A percentile compares a stretch with the other conserved stretches of the same genome.
These are phyloP conservation scores for Linum usitatissimum DNA, from an alignment of 345 rosid species.

Conservation along the genomic window DNA sequence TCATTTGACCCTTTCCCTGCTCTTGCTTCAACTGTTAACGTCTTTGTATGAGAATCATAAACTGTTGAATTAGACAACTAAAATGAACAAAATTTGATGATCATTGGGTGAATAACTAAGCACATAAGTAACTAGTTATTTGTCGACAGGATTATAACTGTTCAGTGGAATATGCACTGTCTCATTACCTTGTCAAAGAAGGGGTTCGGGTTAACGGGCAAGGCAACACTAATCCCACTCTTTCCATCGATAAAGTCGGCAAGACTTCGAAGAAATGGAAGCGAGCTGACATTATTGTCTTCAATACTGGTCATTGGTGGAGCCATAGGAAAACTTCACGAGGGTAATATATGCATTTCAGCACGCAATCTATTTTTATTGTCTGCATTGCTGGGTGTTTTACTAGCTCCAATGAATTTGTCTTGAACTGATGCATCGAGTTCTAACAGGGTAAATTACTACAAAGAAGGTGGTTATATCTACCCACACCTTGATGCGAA, in stretches of 20 bases:
- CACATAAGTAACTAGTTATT: not conserved
- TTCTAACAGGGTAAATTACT: constrained; percentile 66
- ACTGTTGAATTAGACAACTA: not conserved
- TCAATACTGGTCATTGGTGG: constrained; percentile 99
- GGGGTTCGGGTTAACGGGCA: constrained; percentile 57
- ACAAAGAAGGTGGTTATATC: constrained; percentile 76
- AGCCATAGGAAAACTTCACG: constrained; percentile 93
- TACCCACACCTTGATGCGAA: constrained; percentile 70
- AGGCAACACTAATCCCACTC: constrained; percentile 70
- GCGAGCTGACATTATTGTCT: constrained; percentile 72
- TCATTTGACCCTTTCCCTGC: constrained; percentile 2
- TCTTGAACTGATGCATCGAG: constrained; percentile 7
- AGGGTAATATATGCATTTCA: constrained; percentile 31
- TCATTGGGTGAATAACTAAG: not conserved
- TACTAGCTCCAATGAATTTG: not conserved
- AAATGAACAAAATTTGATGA: not conserved
- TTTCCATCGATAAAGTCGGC: constrained; percentile 75
- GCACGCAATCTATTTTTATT: not conserved
- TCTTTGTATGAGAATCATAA: too few species aligned
- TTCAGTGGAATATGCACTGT: constrained; percentile 77
- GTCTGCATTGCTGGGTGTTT: not conserved
- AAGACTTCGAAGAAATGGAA: constrained; percentile 60
- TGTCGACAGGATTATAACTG: constrained; percentile 64
- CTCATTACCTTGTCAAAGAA: constrained; percentile 94
- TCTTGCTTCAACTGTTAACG: not conserved